Conservation (phyloP, 768 basidiomycete genomes). For the Hericium alpestre region DNA sequence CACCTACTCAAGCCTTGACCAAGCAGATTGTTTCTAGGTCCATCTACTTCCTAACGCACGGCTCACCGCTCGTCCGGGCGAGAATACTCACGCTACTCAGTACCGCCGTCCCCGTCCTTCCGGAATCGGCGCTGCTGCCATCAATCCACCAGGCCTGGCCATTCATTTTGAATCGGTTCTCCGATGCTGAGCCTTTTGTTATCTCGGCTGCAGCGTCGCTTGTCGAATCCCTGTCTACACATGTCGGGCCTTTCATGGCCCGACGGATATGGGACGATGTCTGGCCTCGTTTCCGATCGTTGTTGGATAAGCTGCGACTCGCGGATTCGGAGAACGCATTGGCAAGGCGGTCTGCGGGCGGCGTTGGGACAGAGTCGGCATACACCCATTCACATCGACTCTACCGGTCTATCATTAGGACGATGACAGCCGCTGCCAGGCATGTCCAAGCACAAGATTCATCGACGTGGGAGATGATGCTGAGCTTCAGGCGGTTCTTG, state of each 20-base stretch:
- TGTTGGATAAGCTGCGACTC: conserved; percentile 51
- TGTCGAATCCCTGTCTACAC: conserved; percentile 56
- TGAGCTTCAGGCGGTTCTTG: conserved; percentile 72
- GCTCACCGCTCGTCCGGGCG: conserved; percentile 76
- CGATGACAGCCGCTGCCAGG: conserved; percentile 56
- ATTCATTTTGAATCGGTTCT: conserved; percentile 78
- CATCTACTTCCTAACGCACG: conserved; percentile 83
- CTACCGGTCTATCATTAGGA: conserved; percentile 64
- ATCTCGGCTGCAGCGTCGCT: conserved; percentile 65
- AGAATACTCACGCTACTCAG: conserved; percentile 69
- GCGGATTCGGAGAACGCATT: conserved; percentile 62
- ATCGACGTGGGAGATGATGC: conserved; percentile 71
- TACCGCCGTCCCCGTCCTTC: conserved; percentile 62
- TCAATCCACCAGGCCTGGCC: conserved; percentile 88
- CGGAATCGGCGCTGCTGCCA: conserved; percentile 68
- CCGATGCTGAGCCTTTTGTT: conserved; percentile 67
- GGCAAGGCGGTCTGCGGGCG: conserved; percentile 34
- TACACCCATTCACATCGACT: conserved; percentile 77
- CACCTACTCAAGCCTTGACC: conserved; percentile 64
- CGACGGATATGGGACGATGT: conserved; percentile 82
- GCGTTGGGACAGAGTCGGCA: conserved; percentile 54
- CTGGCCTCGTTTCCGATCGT: conserved; percentile 71
- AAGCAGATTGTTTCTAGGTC: conserved; percentile 82
- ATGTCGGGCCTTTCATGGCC: conserved; percentile 81
- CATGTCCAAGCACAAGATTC: conserved; percentile 62